Evolutionary conservation across 176 grass and related monocot species (phyloP), one percentile per base, ranked within the genome.

Genomic region (Leersia perrieri): DNA sequence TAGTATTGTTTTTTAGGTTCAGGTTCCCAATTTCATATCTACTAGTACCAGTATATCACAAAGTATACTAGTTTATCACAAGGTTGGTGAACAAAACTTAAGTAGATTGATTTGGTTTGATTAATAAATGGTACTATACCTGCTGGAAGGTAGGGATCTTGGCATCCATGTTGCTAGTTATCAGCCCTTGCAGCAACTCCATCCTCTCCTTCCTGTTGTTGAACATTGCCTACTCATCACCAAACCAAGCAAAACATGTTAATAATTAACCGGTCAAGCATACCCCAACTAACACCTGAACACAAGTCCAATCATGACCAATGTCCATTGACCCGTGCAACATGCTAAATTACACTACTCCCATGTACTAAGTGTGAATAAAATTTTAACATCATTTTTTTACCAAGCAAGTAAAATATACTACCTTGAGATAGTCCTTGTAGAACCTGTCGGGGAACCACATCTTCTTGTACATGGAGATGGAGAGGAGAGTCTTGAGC

Each of bases 401-500:
- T 3, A 32, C 62, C 41, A 32, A 45, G 16, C 18, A 10, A 33
- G 33, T 32, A 60, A n/a, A 26, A 49, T 4, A 57, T n/a, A 22
- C 3, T 34, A 95, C 96, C 90, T 99, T 84, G 67, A 99, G 92
- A 74, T 87, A 93, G 75, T 99, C 96, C 82, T 89, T 95, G 80
- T 91, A 88, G 55, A 93, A 51, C 77, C 87, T 91, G 22, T 99
- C 67, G 2, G 96, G 96, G 58, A 99, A 88, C 96, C 92, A 93
- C 74, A 99, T 70, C 82, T 85, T 95, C 90, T 64, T 91, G 81
- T 93, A 51, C 88, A 90, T 91, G 84, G 96, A 85, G 41, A 95
- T 70, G 16, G 88, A 91, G 14, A 95, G 87, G 23, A 99, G 87
- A 35, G 65, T 79, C 76, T 95, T 99, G 73, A 99, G 90, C 10